Conservation (phyloP, 768 basidiomycete species). For the Lentinula detonsa region DNA sequence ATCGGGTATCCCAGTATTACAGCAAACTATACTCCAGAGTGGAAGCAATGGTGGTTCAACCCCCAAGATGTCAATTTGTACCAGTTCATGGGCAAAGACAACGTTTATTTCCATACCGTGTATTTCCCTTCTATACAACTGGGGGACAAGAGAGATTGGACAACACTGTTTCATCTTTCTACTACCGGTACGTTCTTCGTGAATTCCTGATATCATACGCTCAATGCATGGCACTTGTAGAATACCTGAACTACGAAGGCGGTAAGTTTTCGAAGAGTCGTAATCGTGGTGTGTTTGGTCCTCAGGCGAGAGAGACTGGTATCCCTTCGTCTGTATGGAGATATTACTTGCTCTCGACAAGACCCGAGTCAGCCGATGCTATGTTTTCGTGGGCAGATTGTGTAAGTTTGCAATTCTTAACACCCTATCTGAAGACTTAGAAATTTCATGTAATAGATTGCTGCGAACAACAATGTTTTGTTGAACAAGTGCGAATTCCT, state of each 20-base stretch:
- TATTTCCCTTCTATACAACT: slow-evolving; percentile 89
- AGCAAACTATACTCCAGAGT: slow-evolving; percentile 88
- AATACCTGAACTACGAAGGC: slow-evolving; percentile 97
- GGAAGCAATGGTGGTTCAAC: slow-evolving; percentile 97
- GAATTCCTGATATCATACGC: too few species aligned
- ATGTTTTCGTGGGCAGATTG: slow-evolving; percentile 98
- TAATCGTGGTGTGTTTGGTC: slow-evolving; percentile 95
- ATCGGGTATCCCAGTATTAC: slow-evolving; percentile 98
- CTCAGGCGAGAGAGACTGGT: slow-evolving; percentile 88
- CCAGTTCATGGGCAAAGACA: slow-evolving; percentile 99
- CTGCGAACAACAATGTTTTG: slow-evolving; percentile 89
- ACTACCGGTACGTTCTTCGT: slow-evolving; percentile 67
- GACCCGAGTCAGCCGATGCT: slow-evolving; percentile 91
- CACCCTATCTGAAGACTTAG: background rate
- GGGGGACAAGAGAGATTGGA: slow-evolving; percentile 90
- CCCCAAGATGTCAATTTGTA: slow-evolving; percentile 84
- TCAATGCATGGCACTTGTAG: slow-evolving; percentile 29
- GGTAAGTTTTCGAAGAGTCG: slow-evolving; percentile 99
- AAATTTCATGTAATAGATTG: slow-evolving; percentile 43
- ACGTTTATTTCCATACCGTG: slow-evolving; percentile 96
- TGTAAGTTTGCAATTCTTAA: slow-evolving; percentile 35
- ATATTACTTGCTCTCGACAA: slow-evolving; percentile 87
- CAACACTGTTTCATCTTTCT: slow-evolving; percentile 87
- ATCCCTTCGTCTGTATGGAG: slow-evolving; percentile 95
- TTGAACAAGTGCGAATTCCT: slow-evolving; percentile 72